phyloP scores from a whole-genome alignment of 2,329 filamentous ascomycete genomes.

The Arthrinium phaeospermum region DNA sequence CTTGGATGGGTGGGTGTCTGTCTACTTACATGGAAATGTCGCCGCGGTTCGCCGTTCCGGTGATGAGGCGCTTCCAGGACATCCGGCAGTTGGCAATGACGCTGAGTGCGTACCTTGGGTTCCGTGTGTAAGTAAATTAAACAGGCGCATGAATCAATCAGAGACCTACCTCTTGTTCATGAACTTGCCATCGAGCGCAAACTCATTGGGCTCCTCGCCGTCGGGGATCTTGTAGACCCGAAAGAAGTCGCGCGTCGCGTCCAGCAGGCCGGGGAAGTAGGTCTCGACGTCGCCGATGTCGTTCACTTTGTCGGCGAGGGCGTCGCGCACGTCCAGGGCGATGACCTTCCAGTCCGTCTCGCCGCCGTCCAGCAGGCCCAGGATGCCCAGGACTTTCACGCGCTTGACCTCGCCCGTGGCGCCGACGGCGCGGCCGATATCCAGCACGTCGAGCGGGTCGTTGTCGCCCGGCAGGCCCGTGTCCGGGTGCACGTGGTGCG shows the following conservation, averaged over 20 bases:
- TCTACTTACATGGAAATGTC: constrained; percentile 76
- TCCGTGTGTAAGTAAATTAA: constrained; percentile 20
- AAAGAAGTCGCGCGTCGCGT: constrained; percentile 99
- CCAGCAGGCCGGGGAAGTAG: constrained; percentile 89
- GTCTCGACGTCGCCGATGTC: constrained; percentile 97
- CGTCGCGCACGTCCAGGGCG: constrained; percentile 95
- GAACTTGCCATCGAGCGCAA: constrained; percentile 98
- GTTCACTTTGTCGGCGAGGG: constrained; percentile 89
- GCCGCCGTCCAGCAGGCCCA: constrained; percentile 96
- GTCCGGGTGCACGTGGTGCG: constrained; percentile 89
- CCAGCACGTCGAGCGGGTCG: constrained; percentile 95
- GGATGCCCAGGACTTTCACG: constrained; percentile 97
- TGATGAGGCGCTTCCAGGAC: constrained; percentile 92
- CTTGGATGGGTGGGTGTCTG: too few species aligned
- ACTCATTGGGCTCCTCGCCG: constrained; percentile 99
- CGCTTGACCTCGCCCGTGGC: constrained; percentile 96
- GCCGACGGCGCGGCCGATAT: constrained; percentile 94
- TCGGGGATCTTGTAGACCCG: constrained; percentile 99
- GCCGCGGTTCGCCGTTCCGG: constrained; percentile 78
- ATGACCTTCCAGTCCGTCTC: constrained; percentile 99
- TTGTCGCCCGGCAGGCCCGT: constrained; percentile 98
- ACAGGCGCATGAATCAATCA: too few species aligned
- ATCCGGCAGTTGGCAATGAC: constrained; percentile 91
- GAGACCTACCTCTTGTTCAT: constrained; percentile 88
- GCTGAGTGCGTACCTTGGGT: constrained; percentile 78